phyloP scores from a whole-genome alignment of 805 yeast genomes.

The Candida quercuum region DNA sequence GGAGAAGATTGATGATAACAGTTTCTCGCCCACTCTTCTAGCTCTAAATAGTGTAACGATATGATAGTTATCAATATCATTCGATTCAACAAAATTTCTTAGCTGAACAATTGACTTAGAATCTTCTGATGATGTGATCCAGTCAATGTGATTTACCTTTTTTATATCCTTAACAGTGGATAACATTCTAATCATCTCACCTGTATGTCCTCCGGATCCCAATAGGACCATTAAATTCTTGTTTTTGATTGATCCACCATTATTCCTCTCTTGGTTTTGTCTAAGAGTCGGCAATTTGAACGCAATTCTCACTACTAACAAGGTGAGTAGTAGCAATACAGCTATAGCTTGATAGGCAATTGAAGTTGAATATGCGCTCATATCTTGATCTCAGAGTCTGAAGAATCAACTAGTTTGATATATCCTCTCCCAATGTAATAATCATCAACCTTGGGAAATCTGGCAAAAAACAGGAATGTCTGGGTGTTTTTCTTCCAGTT shows the following conservation, averaged over 20 bases:
- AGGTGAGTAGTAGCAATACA: not conserved
- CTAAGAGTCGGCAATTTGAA: conserved; percentile 1
- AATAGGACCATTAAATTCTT: conserved; percentile 35
- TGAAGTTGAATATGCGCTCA: not conserved
- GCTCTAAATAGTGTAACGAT: conserved; percentile 45
- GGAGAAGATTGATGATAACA: conserved; percentile 39
- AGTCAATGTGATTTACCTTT: conserved; percentile 16
- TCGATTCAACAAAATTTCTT: conserved; percentile 10
- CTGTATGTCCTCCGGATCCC: conserved; percentile 97
- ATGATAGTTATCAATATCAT: conserved; percentile 12
- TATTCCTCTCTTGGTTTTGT: conserved; percentile 1
- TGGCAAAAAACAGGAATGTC: too few relatives aligned
- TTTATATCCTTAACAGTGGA: conserved; percentile 23
- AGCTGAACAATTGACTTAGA: conserved; percentile 36
- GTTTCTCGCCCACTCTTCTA: conserved; percentile 52
- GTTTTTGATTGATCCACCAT: conserved; percentile 2
- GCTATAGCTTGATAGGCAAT: not conserved
- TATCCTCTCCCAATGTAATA: too few relatives aligned
- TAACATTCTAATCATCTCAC: conserved; percentile 82
- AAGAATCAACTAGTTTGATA: too few relatives aligned
- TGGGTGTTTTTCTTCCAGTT: too few relatives aligned
- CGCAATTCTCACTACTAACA: not conserved
- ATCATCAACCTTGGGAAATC: too few relatives aligned
- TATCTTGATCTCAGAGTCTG: too few relatives aligned
- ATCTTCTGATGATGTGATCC: conserved; percentile 47